A percentile compares a stretch with the other conserved stretches of the same genome.
These are phyloP conservation scores for Phytophthora parvispora DNA, from an alignment of 352 stramenopile species.

Conservation along the genomic window DNA sequence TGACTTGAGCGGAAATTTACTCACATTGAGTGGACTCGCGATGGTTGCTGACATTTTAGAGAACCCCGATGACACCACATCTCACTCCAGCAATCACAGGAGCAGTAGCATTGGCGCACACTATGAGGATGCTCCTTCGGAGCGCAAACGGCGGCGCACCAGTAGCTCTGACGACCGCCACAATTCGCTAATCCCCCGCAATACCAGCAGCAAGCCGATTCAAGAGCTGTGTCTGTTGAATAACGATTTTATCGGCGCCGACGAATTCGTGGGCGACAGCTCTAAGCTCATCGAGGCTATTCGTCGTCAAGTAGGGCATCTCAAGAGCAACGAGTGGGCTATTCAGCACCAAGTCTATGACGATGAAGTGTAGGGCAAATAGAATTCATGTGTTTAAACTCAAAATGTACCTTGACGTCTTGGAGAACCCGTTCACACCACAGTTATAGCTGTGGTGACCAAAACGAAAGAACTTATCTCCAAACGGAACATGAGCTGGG, in stretches of 20 bases:
- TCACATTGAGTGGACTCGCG: slow-evolving; percentile 61
- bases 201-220: slow-evolving; percentile 29
- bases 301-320: slow-evolving; percentile 39
- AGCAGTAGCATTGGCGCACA: not conserved
- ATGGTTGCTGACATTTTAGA: slow-evolving; percentile 53
- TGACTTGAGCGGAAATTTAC: slow-evolving; percentile 82
- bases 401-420: slow-evolving; percentile 10
- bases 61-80: not conserved
- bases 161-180: slow-evolving; percentile 11
- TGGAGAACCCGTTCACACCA: slow-evolving; percentile 14
- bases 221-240: slow-evolving; percentile 72
- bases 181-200: slow-evolving; percentile 2
- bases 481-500: slow-evolving; percentile 2
- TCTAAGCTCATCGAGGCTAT: slow-evolving; percentile 39
- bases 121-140: not conserved
- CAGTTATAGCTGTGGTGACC: not conserved
- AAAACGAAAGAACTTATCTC: slow-evolving; percentile 8
- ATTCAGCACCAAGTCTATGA: slow-evolving; percentile 83
- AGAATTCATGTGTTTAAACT: slow-evolving; percentile 9
- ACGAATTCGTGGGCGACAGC: slow-evolving; percentile 30
- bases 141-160: slow-evolving; percentile 44
- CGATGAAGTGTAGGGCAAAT: slow-evolving; percentile 72
- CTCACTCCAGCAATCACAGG: not conserved
- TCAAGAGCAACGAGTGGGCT: slow-evolving; percentile 76
- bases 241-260: slow-evolving; percentile 63